Base-by-base conservation (phyloP, 2,329 filamentous ascomycete genomes). In the Dothideomycetes sp. region DNA sequence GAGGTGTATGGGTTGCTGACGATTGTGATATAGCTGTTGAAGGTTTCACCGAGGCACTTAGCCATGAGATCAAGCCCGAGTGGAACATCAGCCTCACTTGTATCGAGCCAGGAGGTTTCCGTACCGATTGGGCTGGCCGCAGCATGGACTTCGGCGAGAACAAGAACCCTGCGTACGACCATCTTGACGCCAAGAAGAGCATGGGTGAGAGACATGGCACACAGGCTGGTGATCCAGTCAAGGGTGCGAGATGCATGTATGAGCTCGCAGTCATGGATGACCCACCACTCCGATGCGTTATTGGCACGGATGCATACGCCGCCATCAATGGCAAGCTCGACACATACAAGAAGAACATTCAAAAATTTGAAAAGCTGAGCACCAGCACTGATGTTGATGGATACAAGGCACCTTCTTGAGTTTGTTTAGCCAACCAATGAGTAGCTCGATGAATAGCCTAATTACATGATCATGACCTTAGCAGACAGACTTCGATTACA, bases 251-350 rank as follows among this genome's bases (percentile, higher is more conserved):
- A 16, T 63, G 64, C 0, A 73, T 75, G 58, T 73, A 75, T 48
- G 68, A 77, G 38, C 51, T 78, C 12, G 72, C 70, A 1, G 61
- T 66, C 25, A 65, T 71, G 62, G 51, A 69, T 10, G 64, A 73
- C 11, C 70, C 68, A 3, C 74, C 73, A 3, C 49, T 77, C 6
- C 59, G 73, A 20, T 64, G 71, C 11, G 63, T 72, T 0, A 59
- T 78, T 9, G 73, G 73, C 0, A 70, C 62, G 0, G 73, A 77
- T 55, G 69, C 70, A 0, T 76, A 69, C 52, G 50, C 52, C 1
- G 58, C 47, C 4, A 65, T 78, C 16, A 68, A 61, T 47, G 51
- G 56, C 0, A 76, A 76, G 57, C 60, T 75, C 16, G 65, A 74
- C 30, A 55, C 57, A 10, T 71, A 71, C 34, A 42, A 59, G 22